These are phyloP conservation scores for Scenedesmus sp. DNA, from an alignment of 163 green algal genomes.

Conservation along the genomic window DNA sequence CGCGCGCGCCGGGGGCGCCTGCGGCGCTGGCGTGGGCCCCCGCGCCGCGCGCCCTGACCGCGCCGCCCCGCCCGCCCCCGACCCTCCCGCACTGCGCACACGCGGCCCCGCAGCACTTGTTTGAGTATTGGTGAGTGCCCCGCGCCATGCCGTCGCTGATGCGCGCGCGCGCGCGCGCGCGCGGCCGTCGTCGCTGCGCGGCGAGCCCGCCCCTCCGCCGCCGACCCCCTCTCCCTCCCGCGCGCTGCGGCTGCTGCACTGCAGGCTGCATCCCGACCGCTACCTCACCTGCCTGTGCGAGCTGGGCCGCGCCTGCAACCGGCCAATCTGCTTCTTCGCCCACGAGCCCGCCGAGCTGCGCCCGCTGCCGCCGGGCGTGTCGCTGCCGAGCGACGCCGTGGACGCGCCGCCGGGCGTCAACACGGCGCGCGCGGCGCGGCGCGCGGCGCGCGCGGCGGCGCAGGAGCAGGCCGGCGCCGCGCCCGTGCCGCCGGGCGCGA, in stretches of 20 bases:
- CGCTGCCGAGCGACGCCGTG: too few species aligned
- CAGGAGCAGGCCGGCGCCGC: too few species aligned
- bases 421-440: too few species aligned
- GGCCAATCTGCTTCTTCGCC: conserved; percentile 81
- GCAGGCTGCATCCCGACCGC: too few species aligned
- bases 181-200: neutral
- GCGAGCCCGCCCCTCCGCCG: neutral
- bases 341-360: conserved; percentile 71
- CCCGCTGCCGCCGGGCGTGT: conserved; percentile 25
- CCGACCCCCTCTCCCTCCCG: neutral
- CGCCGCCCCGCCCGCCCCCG: too few species aligned
- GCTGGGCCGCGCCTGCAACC: neutral
- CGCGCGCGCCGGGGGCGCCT: too few species aligned
- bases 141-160: neutral
- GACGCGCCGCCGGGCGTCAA: too few species aligned
- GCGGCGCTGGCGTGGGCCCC: too few species aligned
- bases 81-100: conserved; percentile 23
- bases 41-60: too few species aligned
- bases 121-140: neutral
- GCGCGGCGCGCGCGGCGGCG: too few species aligned
- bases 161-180: too few species aligned
- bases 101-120: neutral
- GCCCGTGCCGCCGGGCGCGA: too few species aligned
- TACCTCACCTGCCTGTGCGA: conserved; percentile 40
- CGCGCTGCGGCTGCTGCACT: neutral